Evolutionary conservation across 1,284 basidiomycete genomes (phyloP), one percentile per base, ranked within the genome.

Genomic region (Cronartium quercuum): DNA sequence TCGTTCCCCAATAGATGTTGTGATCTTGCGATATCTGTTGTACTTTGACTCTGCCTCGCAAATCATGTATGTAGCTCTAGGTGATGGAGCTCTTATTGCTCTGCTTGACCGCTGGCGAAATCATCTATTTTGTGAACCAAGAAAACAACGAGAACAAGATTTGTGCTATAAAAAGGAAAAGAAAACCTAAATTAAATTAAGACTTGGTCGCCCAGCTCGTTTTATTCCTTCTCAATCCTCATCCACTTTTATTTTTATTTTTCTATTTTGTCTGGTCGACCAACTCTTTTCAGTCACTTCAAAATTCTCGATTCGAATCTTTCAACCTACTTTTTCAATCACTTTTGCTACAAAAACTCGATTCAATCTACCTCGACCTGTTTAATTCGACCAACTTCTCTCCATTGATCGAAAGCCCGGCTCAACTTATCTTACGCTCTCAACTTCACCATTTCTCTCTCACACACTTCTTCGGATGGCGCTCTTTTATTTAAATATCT

Each of bases 61-160:
- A n/a, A 57, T 57, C 29, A 29, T 57, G 51, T 57, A 57, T 57
- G n/a, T 57, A 57, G 51, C 51, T 57, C 51, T 57, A 57, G 51
- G 21, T 57, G 51, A 21, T 57, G 51, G 51, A 57, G 51, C 51
- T 51, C 47, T 57, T 10, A 57, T 57, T 21, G 51, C 47, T 6
- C 24, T 51, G 47, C 47, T 51, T 18, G 7, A 21, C 29, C 13
- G 29, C 51, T 57, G 21, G 51, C 51, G 29, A 57, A 57, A 57
- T 29, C 51, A 57, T 57, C 12, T 29, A 57, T 57, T 21, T 57
- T 57, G 51, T 57, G 51, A 21, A 57, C 21, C 18, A 57, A 47
- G 13, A 51, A 15, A 57, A 29, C 29, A 29, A 29, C 29, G 21
- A 57, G 51, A 57, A 24, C 21, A n/a, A 21, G n/a, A 57, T 57